Evolutionary conservation across 495 filamentous ascomycete genomes (phyloP), one percentile per base, ranked within the genome.

Genomic region (Annulohypoxylon stygium): DNA sequence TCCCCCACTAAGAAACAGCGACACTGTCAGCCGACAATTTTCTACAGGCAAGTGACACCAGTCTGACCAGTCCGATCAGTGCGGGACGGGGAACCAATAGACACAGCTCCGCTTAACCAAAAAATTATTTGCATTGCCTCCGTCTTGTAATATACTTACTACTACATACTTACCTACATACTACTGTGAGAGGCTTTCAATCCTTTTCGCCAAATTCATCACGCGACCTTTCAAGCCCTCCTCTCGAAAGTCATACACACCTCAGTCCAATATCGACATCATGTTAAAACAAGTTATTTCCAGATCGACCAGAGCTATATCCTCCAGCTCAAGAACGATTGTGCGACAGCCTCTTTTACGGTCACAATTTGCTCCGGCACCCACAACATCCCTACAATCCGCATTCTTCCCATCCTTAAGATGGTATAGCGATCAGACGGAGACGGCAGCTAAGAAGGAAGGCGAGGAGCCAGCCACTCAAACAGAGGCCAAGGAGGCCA

Each of bases 371-470:
- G 74, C 63, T 61, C 73, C 75, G 39, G 74, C 78, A 26, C 75
- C 77, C 30, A 58, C 63, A 64, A 75, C 75, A 33, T 62, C 78
- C 34, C 59, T 78, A 71, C 69, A 75, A 69, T 34, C 76, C n/a
- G 23, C 53, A 50, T 67, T 75, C 16, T 61, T 71, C 1, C 57
- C 70, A 25, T 75, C 69, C 39, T 62, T 78, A 70, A 78, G 84
- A 77, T 86, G 83, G 81, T 86, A 86, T 77, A 85, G 84, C 76
- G 78, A 81, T 20, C 77, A 85, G 67, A 61, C 81, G 26, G 80
- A 82, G 4, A 26, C 73, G 3, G 68, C 81, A 36, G 59, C 76
- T 33, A 80, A 82, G 61, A 82, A 82, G 72, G 76, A 81, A 53
- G 80, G 74, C 55, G 77, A 78, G 50, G 75, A 72, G 26, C 65